These are phyloP conservation scores for Cubamyces lactineus DNA, from an alignment of 768 basidiomycete species.

Conservation along the genomic window DNA sequence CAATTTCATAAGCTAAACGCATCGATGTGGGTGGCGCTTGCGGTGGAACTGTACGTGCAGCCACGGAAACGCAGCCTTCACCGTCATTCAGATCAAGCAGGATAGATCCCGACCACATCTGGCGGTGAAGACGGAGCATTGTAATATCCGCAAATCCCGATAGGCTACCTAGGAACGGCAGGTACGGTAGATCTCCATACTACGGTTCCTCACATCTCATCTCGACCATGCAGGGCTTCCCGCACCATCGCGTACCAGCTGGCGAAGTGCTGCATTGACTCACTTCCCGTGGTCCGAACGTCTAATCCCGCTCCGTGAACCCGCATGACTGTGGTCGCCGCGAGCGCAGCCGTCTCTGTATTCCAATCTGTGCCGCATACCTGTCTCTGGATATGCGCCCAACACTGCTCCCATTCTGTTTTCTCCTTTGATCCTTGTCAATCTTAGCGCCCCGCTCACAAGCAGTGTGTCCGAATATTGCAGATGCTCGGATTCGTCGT, in stretches of 20 bases:
- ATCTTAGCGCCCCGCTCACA: slow-evolving; percentile 6
- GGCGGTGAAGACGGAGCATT: not conserved
- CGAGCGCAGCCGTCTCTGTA: slow-evolving; percentile 15
- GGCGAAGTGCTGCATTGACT: slow-evolving; percentile 14
- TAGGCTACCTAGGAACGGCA: slow-evolving; percentile 4
- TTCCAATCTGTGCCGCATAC: slow-evolving; percentile 13
- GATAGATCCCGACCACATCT: too few relatives aligned
- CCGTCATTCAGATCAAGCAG: too few relatives aligned
- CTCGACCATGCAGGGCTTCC: not conserved
- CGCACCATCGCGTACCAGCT: slow-evolving; percentile 6
- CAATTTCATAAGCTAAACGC: too few relatives aligned
- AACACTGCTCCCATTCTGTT: not conserved
- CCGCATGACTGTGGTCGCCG: slow-evolving; percentile 8
- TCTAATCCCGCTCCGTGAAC: not conserved
- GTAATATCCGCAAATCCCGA: slow-evolving; percentile 2
- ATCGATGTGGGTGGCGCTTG: too few relatives aligned
- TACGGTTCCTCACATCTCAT: not conserved
- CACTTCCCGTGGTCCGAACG: not conserved
- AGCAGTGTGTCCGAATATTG: slow-evolving; percentile 12
- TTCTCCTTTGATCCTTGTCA: not conserved
- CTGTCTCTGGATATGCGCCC: slow-evolving; percentile 19
- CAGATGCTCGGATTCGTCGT: slow-evolving; percentile 11
- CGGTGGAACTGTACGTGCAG: too few relatives aligned
- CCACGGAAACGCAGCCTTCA: too few relatives aligned
- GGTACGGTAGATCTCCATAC: not conserved